Evolutionary conservation across 345 rosid genomes (phyloP).

Genomic region (Trapa bicornis): DNA sequence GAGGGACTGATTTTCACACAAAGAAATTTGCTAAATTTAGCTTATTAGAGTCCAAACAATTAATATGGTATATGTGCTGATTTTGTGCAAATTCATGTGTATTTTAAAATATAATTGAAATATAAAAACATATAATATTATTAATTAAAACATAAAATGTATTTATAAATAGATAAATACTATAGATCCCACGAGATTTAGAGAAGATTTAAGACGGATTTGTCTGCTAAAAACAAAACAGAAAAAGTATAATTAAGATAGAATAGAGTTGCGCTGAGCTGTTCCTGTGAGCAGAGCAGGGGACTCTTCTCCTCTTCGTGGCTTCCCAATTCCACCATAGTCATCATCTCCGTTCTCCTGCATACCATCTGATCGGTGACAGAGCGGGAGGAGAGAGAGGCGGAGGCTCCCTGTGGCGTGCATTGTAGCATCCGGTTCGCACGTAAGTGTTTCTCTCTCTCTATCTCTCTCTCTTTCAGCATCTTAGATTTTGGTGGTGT

Average conservation of each 20-base stretch:
- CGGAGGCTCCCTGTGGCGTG: neutral
- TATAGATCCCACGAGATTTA: neutral
- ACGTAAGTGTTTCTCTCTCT: neutral
- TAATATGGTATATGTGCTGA: too few relatives aligned
- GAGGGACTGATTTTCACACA: too few relatives aligned
- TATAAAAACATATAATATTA: too few relatives aligned
- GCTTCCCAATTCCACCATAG: neutral
- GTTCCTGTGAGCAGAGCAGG: neutral
- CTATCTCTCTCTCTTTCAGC: neutral
- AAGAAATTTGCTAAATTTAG: neutral
- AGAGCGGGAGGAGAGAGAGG: neutral
- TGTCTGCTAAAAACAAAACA: too few relatives aligned
- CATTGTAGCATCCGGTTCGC: neutral
- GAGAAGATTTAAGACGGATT: neutral
- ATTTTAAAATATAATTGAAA: too few relatives aligned
- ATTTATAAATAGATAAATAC: too few relatives aligned
- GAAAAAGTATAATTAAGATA: neutral
- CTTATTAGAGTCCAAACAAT: neutral
- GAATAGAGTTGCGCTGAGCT: neutral
- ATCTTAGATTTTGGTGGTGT: neutral
- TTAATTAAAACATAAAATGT: too few relatives aligned
- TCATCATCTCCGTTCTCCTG: neutral
- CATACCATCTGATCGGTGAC: constrained; percentile 5
- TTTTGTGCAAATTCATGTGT: too few relatives aligned
- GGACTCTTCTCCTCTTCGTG: too few relatives aligned